These are phyloP conservation scores for Ogataea neopini DNA, from an alignment of 805 yeast genomes.

Conservation along the genomic window DNA sequence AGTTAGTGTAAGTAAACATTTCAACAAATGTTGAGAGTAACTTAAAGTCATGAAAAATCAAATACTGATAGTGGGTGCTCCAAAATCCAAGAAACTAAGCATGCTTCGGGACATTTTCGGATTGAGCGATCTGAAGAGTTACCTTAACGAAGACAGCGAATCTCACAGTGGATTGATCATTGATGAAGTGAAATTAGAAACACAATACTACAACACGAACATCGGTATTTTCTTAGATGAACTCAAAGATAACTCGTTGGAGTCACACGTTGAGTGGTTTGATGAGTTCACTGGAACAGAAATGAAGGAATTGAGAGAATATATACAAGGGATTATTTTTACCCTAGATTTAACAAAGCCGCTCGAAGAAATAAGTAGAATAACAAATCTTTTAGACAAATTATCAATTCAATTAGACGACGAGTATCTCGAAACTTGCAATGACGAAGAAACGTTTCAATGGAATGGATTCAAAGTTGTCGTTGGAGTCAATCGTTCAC, in stretches of 20 bases:
- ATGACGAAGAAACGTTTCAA: slow-evolving; percentile 21
- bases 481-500: slow-evolving; percentile 30
- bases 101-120: slow-evolving; percentile 26
- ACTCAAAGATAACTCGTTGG: slow-evolving; percentile 18
- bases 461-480: slow-evolving; percentile 40
- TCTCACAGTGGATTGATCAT: slow-evolving; percentile 30
- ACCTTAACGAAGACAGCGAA: slow-evolving; percentile 12
- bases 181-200: slow-evolving; percentile 23
- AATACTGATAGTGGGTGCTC: slow-evolving; percentile 47
- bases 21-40: background rate
- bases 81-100: slow-evolving; percentile 41
- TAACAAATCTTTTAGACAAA: slow-evolving; percentile 24
- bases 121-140: slow-evolving; percentile 27
- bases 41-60: slow-evolving; percentile 33
- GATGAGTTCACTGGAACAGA: slow-evolving; percentile 41
- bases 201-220: slow-evolving; percentile 31
- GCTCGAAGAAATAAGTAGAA: slow-evolving; percentile 8
- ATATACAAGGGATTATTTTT: slow-evolving; percentile 46
- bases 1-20: too few species aligned
- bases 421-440: slow-evolving; percentile 24
- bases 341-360: slow-evolving; percentile 34
- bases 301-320: slow-evolving; percentile 45
- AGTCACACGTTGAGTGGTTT: slow-evolving; percentile 40
- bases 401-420: slow-evolving; percentile 22
- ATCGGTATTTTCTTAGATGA: slow-evolving; percentile 35